Conservation (phyloP, 257 asterid species). For the Linaria vulgaris region DNA sequence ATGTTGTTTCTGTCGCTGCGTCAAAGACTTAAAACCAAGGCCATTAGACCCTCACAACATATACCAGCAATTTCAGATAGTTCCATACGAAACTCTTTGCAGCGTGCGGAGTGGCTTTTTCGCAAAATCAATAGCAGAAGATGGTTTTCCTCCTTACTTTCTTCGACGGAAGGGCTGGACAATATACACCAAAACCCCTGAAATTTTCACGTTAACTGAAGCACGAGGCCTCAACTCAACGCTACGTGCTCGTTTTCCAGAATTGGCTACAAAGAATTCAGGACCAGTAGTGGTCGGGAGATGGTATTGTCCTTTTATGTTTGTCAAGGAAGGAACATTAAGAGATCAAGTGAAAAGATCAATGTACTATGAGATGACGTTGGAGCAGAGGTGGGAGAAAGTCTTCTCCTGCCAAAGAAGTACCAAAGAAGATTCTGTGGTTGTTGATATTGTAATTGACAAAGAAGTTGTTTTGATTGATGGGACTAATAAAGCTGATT, state of each 20-base stretch:
- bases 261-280: constrained; percentile 2
- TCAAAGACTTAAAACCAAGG: constrained; percentile 44
- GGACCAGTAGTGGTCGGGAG: constrained; percentile 20
- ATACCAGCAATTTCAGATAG: constrained; percentile 46
- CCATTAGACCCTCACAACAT: constrained; percentile 51
- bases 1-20: constrained; percentile 50
- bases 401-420: constrained; percentile 35
- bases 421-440: constrained; percentile 23
- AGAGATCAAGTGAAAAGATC: constrained; percentile 35
- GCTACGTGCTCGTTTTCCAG: constrained; percentile 43
- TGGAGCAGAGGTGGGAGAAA: constrained; percentile 65
- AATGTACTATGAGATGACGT: constrained; percentile 47
- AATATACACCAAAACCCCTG: constrained; percentile 28
- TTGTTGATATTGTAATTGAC: constrained; percentile 40
- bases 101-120: constrained; percentile 11
- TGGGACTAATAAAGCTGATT: constrained; percentile 31
- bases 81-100: constrained; percentile 19
- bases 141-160: constrained; percentile 46
- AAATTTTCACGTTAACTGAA: constrained; percentile 24
- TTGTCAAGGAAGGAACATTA: constrained; percentile 37
- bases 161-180: constrained; percentile 44
- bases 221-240: constrained; percentile 43
- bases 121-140: constrained; percentile 35
- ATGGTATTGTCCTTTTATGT: constrained; percentile 43
- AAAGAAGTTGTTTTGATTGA: constrained; percentile 31